These are phyloP conservation scores for Breynia disticha DNA, from an alignment of 441 rosid species.

Conservation along the genomic window DNA sequence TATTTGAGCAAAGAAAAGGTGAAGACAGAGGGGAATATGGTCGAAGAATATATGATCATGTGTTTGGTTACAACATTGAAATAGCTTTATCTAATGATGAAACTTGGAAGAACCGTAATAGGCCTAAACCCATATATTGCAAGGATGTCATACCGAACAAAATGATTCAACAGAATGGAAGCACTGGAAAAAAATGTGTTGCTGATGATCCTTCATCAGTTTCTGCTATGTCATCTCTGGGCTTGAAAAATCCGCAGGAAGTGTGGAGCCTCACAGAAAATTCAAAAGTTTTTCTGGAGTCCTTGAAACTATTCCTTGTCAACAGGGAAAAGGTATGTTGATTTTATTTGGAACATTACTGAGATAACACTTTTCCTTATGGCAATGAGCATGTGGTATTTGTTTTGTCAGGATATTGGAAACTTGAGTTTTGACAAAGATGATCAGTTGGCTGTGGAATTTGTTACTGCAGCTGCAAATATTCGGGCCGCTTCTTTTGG, in stretches of 20 bases:
- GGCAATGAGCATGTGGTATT: constrained; percentile 3
- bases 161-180: constrained; percentile 54
- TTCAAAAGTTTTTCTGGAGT: constrained; percentile 73
- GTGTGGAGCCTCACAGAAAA: constrained; percentile 75
- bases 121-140: constrained; percentile 70
- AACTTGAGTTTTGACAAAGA: constrained; percentile 90
- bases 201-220: constrained; percentile 28
- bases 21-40: constrained; percentile 79
- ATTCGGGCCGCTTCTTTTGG: constrained; percentile 88
- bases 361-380: constrained; percentile 4
- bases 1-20: constrained; percentile 52
- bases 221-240: constrained; percentile 81
- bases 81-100: constrained; percentile 83
- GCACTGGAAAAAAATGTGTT: constrained; percentile 26
- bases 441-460: constrained; percentile 94
- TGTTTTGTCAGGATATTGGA: constrained; percentile 67
- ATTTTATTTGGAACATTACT: constrained; percentile 5
- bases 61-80: constrained; percentile 91
- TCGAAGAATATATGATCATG: constrained; percentile 90
- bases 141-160: constrained; percentile 50
- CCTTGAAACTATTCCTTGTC: constrained; percentile 54
- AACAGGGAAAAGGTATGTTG: constrained; percentile 62
- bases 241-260: constrained; percentile 95
- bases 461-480: constrained; percentile 98
- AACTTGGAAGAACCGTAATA: constrained; percentile 81